phyloP scores from a whole-genome alignment of 768 basidiomycete species.

The Phallus indusiatus region DNA sequence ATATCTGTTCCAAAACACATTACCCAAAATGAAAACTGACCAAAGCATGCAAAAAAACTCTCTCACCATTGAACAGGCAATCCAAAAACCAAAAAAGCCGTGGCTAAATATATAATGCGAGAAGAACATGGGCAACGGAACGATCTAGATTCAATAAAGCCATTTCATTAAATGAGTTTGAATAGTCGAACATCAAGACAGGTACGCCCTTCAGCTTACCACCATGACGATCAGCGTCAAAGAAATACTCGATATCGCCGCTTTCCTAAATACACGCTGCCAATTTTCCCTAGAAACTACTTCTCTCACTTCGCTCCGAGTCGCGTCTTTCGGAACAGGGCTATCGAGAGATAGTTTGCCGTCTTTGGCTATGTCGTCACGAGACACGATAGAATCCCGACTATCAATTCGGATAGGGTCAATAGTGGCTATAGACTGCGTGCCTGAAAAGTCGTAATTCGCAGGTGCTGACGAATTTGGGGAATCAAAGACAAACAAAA shows the following conservation, averaged over 20 bases:
- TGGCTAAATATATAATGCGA: slow-evolving; percentile 27
- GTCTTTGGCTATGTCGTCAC: not conserved
- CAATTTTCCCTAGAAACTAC: not conserved
- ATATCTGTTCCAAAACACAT: slow-evolving; percentile 17
- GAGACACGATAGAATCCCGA: slow-evolving; percentile 2
- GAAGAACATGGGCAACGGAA: slow-evolving; percentile 32
- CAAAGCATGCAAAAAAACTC: slow-evolving; percentile 10
- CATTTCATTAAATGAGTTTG: no score
- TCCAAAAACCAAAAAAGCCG: slow-evolving; percentile 30
- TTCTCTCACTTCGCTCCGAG: not conserved
- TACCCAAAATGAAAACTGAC: slow-evolving; percentile 7
- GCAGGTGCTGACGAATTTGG: slow-evolving; percentile 18
- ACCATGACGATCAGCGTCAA: slow-evolving; percentile 27
- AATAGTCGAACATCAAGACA: no score
- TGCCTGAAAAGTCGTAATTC: slow-evolving; percentile 30
- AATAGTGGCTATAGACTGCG: slow-evolving; percentile 25
- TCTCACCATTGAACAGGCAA: slow-evolving; percentile 25
- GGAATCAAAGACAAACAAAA: slow-evolving; percentile 1
- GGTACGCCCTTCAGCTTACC: slow-evolving; percentile 17
- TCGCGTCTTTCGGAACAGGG: no score
- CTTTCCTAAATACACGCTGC: slow-evolving; percentile 23
- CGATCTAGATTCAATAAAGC: slow-evolving; percentile 13
- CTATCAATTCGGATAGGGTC: slow-evolving; percentile 11
- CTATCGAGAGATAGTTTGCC: not conserved
- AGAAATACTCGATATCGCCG: slow-evolving; percentile 23